These are phyloP conservation scores for Aspergillus taichungensis DNA, from an alignment of 495 filamentous ascomycete species.

Conservation along the genomic window DNA sequence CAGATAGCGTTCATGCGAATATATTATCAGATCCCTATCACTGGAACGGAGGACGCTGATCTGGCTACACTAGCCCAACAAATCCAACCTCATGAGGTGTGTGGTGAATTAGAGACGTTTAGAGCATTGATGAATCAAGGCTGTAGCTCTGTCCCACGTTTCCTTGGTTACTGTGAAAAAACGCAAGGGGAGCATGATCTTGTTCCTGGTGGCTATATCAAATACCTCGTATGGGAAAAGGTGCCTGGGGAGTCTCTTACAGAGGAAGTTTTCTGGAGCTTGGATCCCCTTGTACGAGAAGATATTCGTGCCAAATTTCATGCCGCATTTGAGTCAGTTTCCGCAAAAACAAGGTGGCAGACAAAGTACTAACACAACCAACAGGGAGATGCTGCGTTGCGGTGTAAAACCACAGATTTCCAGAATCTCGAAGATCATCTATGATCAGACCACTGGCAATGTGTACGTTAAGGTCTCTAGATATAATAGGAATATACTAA, in stretches of 20 bases:
- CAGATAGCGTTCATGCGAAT: too few species aligned
- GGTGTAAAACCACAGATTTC: neutral
- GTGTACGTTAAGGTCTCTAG: neutral
- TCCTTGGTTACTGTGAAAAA: slow-evolving; percentile 1
- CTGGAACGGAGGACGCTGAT: too few species aligned
- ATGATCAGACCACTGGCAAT: neutral
- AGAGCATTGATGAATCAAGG: neutral
- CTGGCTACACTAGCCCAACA: slow-evolving; percentile 1
- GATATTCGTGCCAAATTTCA: slow-evolving; percentile 1
- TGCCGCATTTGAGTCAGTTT: neutral
- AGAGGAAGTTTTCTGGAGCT: slow-evolving; percentile 1
- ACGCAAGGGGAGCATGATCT: neutral
- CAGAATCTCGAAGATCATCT: neutral
- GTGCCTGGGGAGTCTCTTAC: too few species aligned
- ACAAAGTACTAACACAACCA: neutral
- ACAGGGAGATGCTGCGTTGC: slow-evolving; percentile 1
- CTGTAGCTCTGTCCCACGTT: slow-evolving; percentile 1
- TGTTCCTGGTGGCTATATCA: neutral
- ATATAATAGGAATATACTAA: neutral
- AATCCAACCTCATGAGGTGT: neutral
- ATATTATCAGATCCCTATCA: too few species aligned
- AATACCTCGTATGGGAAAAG: neutral
- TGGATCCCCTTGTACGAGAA: slow-evolving; percentile 1
- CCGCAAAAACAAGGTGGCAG: neutral
- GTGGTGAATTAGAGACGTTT: neutral